phyloP scores from a whole-genome alignment of 2,329 filamentous ascomycete genomes.

The Sarocladiaceae sp. region DNA sequence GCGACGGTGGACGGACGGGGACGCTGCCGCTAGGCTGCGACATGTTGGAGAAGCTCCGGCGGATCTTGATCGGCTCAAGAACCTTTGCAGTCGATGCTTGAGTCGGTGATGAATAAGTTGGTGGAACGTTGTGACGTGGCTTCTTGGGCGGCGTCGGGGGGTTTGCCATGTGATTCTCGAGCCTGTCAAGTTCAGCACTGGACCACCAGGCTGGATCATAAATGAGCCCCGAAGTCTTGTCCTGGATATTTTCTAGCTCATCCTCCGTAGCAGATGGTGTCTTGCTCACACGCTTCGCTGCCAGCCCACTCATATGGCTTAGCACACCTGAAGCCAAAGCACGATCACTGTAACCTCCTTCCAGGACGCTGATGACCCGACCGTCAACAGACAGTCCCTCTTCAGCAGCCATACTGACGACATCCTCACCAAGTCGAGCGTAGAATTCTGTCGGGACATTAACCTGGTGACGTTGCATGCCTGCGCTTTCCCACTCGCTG shows the following conservation, averaged over 20 bases:
- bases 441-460: conserved; percentile 98
- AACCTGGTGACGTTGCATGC: conserved; percentile 93
- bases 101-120: conserved; percentile 81
- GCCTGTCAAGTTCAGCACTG: conserved; percentile 54
- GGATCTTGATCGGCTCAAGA: conserved; percentile 58
- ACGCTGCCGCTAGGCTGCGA: conserved; percentile 13
- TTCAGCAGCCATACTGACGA: conserved; percentile 76
- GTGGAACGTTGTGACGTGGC: conserved; percentile 47
- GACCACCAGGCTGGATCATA: conserved; percentile 73
- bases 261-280: not conserved
- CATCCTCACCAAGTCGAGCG: conserved; percentile 79
- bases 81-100: conserved; percentile 81
- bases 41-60: conserved; percentile 55
- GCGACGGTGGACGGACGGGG: conserved; percentile 42
- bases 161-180: conserved; percentile 56
- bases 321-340: conserved; percentile 82
- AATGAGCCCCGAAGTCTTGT: conserved; percentile 62
- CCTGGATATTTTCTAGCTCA: conserved; percentile 37
- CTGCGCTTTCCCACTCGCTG: conserved; percentile 84
- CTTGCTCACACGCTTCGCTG: conserved; percentile 18
- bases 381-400: conserved; percentile 72
- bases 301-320: conserved; percentile 82
- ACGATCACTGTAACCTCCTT: conserved; percentile 92
- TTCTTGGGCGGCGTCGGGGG: conserved; percentile 45
- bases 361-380: conserved; percentile 84